Conservation (phyloP, 768 basidiomycete genomes). For the Pulveroboletus ravenelii region DNA sequence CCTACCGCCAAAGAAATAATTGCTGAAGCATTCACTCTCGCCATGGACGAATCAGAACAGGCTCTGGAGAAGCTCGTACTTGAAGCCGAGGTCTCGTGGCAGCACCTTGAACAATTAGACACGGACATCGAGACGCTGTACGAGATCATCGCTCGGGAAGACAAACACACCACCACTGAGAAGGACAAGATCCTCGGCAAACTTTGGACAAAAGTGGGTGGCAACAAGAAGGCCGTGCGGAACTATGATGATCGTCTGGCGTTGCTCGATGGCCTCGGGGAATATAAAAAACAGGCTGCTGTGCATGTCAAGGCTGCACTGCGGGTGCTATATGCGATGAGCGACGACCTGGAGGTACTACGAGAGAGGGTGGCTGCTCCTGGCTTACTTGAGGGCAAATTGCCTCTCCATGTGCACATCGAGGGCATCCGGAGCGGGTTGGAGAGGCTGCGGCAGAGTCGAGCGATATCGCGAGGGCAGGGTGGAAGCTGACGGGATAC, state of each 20-base stretch:
- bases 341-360: constrained; percentile 72
- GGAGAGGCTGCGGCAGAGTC: constrained; percentile 50
- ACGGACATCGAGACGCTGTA: constrained; percentile 53
- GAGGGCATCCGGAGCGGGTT: constrained; percentile 63
- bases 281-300: constrained; percentile 57
- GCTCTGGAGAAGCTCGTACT: constrained; percentile 54
- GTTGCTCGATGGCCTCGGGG: constrained; percentile 51
- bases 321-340: constrained; percentile 57
- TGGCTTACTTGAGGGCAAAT: constrained; percentile 50
- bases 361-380: constrained; percentile 69
- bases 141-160: constrained; percentile 58
- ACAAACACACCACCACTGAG: constrained; percentile 39
- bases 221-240: constrained; percentile 48
- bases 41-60: constrained; percentile 55
- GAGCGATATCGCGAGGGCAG: constrained; percentile 46
- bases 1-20: constrained; percentile 43
- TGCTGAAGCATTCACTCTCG: constrained; percentile 49
- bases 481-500: constrained; percentile 38
- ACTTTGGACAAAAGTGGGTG: constrained; percentile 68
- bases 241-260: constrained; percentile 47
- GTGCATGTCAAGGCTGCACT: constrained; percentile 64
- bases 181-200: constrained; percentile 54
- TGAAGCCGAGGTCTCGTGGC: constrained; percentile 59
- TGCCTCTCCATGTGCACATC: constrained; percentile 73
- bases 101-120: constrained; percentile 59